Evolutionary conservation across 257 asterid species (phyloP).

Genomic region (Solanum gandarillasii): DNA sequence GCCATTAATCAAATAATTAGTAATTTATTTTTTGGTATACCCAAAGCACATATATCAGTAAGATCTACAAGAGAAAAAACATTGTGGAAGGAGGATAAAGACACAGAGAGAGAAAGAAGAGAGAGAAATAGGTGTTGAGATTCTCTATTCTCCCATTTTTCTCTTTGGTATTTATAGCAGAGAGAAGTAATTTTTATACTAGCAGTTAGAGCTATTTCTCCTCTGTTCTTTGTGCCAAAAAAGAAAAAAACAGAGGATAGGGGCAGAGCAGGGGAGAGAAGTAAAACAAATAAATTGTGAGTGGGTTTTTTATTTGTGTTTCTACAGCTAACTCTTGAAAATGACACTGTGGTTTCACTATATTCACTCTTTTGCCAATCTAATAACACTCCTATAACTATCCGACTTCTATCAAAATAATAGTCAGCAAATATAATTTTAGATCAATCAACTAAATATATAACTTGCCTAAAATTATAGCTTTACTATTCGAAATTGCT

Average conservation of each 20-base stretch:
- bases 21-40: constrained; percentile 12
- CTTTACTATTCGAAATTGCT: not conserved
- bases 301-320: not conserved
- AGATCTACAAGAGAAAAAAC: constrained; percentile 23
- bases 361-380: not conserved
- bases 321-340: not conserved
- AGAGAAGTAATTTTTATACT: not conserved
- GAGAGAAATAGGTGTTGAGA: constrained; percentile 18
- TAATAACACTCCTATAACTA: not conserved
- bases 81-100: not conserved
- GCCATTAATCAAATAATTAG: constrained; percentile 6
- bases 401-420: not conserved
- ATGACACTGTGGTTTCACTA: not conserved
- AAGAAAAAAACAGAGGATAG: constrained; percentile 16
- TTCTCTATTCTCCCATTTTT: constrained; percentile 18
- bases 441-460: not conserved
- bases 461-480: not conserved
- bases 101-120: not conserved
- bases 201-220: not conserved
- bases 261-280: not conserved
- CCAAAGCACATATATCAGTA: constrained; percentile 1
- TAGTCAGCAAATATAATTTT: not conserved
- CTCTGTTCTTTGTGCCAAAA: constrained; percentile 28
- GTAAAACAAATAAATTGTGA: not conserved
- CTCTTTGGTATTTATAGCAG: not conserved